phyloP scores from a whole-genome alignment of 2,329 filamentous ascomycete species.

The Ophiostoma quercus region DNA sequence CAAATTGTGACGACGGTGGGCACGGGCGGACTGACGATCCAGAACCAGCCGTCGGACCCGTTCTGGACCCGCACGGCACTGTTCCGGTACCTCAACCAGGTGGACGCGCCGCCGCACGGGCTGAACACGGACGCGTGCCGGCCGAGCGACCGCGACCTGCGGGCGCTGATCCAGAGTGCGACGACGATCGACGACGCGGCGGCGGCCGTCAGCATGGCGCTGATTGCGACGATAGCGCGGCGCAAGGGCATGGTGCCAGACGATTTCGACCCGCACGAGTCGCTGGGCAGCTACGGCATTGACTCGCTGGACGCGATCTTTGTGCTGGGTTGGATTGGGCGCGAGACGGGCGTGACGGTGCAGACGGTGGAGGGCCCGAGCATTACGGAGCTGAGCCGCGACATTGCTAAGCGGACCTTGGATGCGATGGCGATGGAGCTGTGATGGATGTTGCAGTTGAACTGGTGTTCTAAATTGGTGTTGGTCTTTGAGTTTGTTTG shows the following conservation, averaged over 20 bases:
- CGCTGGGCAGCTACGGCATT: constrained; percentile 28
- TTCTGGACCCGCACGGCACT: constrained; percentile 50
- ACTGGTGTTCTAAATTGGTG: neutral
- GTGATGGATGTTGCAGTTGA: neutral
- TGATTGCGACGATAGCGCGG: constrained; percentile 26
- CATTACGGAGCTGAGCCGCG: constrained; percentile 25
- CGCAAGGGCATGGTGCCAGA: constrained; percentile 27
- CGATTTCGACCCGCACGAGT: constrained; percentile 26
- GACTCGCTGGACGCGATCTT: constrained; percentile 30
- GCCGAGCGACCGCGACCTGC: constrained; percentile 16
- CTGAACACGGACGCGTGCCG: constrained; percentile 13
- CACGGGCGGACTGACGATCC: constrained; percentile 49
- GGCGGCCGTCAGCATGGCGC: constrained; percentile 13
- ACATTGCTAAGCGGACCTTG: constrained; percentile 20
- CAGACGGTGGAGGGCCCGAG: constrained; percentile 27
- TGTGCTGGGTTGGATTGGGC: constrained; percentile 28
- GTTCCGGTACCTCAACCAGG: constrained; percentile 44
- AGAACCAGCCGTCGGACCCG: constrained; percentile 49
- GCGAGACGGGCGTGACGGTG: constrained; percentile 27
- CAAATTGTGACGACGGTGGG: constrained; percentile 51
- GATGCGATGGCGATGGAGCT: neutral
- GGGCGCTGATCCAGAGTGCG: constrained; percentile 15
- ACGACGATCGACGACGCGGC: constrained; percentile 17
- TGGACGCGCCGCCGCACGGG: constrained; percentile 40
- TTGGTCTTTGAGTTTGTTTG: neutral